Percentiles rank a stretch among this genome's conserved stretches.
Conservation (phyloP, 2,329 filamentous ascomycete species). For the Ceratocystis alfenasii region DNA sequence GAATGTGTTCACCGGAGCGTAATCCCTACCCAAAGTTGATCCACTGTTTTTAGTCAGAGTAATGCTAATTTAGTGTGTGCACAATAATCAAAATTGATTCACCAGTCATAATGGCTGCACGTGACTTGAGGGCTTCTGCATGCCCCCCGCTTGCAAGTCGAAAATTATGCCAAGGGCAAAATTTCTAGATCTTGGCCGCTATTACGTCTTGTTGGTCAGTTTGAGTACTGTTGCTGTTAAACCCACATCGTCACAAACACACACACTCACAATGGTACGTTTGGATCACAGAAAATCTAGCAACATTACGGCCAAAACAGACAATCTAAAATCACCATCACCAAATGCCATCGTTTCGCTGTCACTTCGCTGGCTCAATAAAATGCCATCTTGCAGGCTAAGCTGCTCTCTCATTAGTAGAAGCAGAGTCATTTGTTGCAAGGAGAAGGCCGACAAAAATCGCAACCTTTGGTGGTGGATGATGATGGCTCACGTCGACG, state of each 20-base stretch:
- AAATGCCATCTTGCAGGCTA: not conserved
- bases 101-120: not conserved
- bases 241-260: conserved; percentile 20
- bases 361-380: not conserved
- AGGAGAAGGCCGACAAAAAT: not conserved
- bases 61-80: conserved; percentile 8
- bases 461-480: not conserved
- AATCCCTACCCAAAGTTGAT: not conserved
- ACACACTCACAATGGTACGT: conserved; percentile 21
- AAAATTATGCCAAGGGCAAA: conserved; percentile 18
- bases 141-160: conserved; percentile 6
- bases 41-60: not conserved
- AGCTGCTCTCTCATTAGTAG: not conserved
- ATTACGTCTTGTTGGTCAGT: conserved; percentile 18
- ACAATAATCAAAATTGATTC: conserved; percentile 10
- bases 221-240: conserved; percentile 20
- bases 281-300: not conserved
- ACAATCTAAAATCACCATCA: not conserved
- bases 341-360: not conserved
- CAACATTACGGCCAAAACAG: not conserved
- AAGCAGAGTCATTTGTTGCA: not conserved
- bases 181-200: conserved; percentile 10
- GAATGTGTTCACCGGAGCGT: not conserved
- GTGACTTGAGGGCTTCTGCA: conserved; percentile 16
- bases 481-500: not conserved